A percentile compares a stretch with the other conserved stretches of the same genome.
Evolutionary conservation across 2,329 filamentous ascomycete species (phyloP).

Genomic region (Curvularia lunata): DNA sequence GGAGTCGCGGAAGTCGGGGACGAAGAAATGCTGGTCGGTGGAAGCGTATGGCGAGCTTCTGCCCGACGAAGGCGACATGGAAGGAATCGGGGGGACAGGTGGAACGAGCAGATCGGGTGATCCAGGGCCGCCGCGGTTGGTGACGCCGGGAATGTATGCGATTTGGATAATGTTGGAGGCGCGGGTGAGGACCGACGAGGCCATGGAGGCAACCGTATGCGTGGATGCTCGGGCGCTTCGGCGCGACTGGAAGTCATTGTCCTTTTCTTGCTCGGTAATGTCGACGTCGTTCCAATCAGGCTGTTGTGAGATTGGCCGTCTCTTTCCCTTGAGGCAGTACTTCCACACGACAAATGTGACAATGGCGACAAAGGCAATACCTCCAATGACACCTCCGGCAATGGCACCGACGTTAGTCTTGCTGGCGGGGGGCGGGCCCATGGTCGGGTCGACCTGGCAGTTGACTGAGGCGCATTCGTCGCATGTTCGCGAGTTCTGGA

Average conservation of each 20-base stretch:
- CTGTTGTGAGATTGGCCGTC: conserved; percentile 62
- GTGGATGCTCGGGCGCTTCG: conserved; percentile 74
- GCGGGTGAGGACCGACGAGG: conserved; percentile 91
- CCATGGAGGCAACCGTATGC: conserved; percentile 87
- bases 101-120: conserved; percentile 82
- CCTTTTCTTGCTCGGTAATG: conserved; percentile 63
- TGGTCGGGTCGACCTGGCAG: conserved; percentile 56
- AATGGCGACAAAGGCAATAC: conserved; percentile 75
- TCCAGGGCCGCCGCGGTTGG: conserved; percentile 82
- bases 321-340: conserved; percentile 82
- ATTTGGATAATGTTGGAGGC: conserved; percentile 99
- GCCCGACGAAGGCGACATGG: conserved; percentile 62
- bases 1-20: conserved; percentile 89
- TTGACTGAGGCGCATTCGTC: conserved; percentile 63
- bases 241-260: conserved; percentile 61
- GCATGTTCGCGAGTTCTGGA: conserved; percentile 66
- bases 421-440: conserved; percentile 30
- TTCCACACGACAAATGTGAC: conserved; percentile 83
- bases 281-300: conserved; percentile 64
- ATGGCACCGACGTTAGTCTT: conserved; percentile 79
- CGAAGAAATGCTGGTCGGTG: conserved; percentile 86
- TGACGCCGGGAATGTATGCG: conserved; percentile 96
- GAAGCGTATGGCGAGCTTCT: conserved; percentile 64
- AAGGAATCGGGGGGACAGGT: conserved; percentile 91
- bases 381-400: conserved; percentile 88